These are phyloP conservation scores for Coniochaeta hoffmannii DNA, from an alignment of 2,329 filamentous ascomycete species.

Conservation along the genomic window DNA sequence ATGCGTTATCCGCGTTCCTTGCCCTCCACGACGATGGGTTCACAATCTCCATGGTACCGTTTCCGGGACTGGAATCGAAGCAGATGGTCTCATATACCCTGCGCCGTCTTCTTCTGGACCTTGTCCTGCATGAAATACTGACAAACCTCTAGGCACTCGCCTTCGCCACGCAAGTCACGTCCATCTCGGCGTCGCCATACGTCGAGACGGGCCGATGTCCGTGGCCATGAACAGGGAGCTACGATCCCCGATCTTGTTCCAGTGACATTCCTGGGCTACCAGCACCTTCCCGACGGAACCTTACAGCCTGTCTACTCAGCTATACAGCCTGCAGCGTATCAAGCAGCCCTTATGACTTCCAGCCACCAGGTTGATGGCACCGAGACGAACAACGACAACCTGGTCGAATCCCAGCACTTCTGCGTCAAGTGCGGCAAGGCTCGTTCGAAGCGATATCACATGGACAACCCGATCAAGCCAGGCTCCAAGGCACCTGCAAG, in stretches of 20 bases:
- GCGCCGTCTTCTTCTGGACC: background rate
- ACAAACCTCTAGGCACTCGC: background rate
- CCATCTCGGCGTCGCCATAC: background rate
- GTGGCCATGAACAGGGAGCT: background rate
- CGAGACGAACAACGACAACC: background rate
- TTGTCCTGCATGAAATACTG: background rate
- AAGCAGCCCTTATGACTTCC: background rate
- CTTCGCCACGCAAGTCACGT: background rate
- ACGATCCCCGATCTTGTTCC: background rate
- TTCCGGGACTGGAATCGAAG: no score
- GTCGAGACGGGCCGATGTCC: background rate
- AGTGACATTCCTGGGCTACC: background rate
- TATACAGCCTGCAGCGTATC: background rate
- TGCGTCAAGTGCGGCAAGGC: background rate
- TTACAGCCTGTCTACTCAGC: background rate
- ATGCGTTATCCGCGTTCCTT: background rate
- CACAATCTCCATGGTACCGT: no score
- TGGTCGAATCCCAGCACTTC: background rate
- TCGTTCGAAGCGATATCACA: background rate
- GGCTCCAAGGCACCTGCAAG: background rate
- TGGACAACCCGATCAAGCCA: background rate
- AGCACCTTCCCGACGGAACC: background rate
- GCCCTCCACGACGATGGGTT: background rate
- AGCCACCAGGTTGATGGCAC: background rate
- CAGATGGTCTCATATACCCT: no score